Base-by-base conservation (phyloP, 441 rosid species). In the Gossypium davidsonii region DNA sequence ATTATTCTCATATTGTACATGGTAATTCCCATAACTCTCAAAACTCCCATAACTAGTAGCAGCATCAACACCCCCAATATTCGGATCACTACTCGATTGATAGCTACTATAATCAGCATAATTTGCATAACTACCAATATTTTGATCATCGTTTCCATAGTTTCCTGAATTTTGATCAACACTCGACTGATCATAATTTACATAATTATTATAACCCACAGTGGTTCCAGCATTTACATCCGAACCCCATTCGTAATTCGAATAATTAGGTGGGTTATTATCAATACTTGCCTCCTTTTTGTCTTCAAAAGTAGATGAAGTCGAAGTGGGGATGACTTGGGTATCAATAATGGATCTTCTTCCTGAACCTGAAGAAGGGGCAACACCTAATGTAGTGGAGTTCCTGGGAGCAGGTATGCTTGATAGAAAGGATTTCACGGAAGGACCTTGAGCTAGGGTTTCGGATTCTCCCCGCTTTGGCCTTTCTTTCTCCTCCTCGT, bases 381-480 rank as follows among this genome's bases (percentile, higher is more conserved):
- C 80, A 60, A 82, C 85, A 9, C 98, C 98, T 23, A 89, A 84
- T 1, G 92, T 56, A 58, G 85, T 77, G 1, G 97, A 88, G 76
- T 84, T 84, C 72, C 74, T 90, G 6, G 96, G 93, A 0, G 92
- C 93, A 0, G 98, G 97, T 64, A 95, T 85, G 64, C 84, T 83
- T 1, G 96, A 92, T 60, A 92, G 80, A 77, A 92, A 90, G 0
- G 94, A 90, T 48, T 21, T 85, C 14, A 87, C 94, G 0, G 96
- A 90, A 10, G 86, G 74, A 67, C 78, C 42, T 52, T 79, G 80
- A 0, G 79, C 65, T 11, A 42, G 66, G 4, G 68, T 17, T 6
- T 82, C 76, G 15, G 84, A 75, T 42, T 80, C 85, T 73, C 78
- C 83, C 58, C 83, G 75, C 52, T 73, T 84, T 75, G 82, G 84